These are phyloP conservation scores for Fusarium sp. DNA, from an alignment of 2,329 filamentous ascomycete genomes.

Conservation along the genomic window DNA sequence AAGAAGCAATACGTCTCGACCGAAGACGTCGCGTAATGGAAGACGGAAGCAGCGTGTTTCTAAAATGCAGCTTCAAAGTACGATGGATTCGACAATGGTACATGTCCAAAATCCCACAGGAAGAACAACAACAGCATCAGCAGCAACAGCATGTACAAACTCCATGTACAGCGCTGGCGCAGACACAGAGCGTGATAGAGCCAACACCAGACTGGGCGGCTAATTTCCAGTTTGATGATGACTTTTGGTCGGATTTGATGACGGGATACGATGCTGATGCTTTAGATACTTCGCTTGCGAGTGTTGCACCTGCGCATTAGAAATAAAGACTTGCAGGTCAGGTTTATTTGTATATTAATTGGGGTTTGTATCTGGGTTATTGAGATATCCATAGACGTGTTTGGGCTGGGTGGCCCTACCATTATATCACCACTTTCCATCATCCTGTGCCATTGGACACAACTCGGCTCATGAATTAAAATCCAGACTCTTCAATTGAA, in stretches of 20 bases:
- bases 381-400: neutral
- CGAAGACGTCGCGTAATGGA: conserved; percentile 45
- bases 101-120: conserved; percentile 34
- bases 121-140: conserved; percentile 19
- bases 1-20: conserved; percentile 34
- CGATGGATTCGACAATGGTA: conserved; percentile 58
- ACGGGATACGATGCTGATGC: conserved; percentile 32
- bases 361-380: neutral
- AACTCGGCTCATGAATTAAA: neutral
- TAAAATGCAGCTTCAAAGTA: conserved; percentile 51
- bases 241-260: conserved; percentile 47
- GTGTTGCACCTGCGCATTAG: neutral
- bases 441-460: neutral
- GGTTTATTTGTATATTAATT: neutral
- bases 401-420: neutral
- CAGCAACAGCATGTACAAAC: neutral
- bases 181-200: conserved; percentile 8
- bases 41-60: conserved; percentile 47
- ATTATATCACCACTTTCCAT: neutral
- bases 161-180: conserved; percentile 9
- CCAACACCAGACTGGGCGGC: conserved; percentile 35
- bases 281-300: conserved; percentile 10
- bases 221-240: conserved; percentile 45
- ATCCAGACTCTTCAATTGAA: neutral
- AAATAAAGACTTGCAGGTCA: neutral